These are phyloP conservation scores for Globisporangium acanthophoron DNA, from an alignment of 352 stramenopile genomes.

Conservation along the genomic window DNA sequence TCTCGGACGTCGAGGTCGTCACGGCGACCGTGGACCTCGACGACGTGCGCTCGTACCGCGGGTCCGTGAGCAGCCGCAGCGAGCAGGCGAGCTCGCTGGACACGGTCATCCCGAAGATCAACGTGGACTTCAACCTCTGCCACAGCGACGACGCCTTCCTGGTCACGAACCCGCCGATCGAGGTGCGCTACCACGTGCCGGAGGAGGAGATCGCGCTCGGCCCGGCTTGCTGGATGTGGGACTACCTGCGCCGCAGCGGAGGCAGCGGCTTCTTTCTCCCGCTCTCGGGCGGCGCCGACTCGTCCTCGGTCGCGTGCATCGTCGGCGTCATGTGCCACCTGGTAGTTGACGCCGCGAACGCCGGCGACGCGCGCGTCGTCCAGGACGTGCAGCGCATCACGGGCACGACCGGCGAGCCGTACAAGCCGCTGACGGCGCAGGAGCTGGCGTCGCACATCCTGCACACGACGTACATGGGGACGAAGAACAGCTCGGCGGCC, in stretches of 20 bases:
- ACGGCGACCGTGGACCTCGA: slow-evolving; percentile 98
- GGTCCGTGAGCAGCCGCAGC: slow-evolving; percentile 89
- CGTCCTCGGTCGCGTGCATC: slow-evolving; percentile 94
- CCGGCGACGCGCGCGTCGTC: slow-evolving; percentile 71
- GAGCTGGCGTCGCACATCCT: slow-evolving; percentile 92
- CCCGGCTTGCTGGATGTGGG: slow-evolving; percentile 98
- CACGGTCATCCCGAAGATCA: slow-evolving; percentile 59
- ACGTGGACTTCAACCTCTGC: slow-evolving; percentile 75
- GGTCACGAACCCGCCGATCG: slow-evolving; percentile 40
- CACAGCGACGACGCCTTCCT: slow-evolving; percentile 44
- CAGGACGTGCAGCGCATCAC: slow-evolving; percentile 85
- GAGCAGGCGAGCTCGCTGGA: slow-evolving; percentile 90
- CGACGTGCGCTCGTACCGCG: slow-evolving; percentile 95
- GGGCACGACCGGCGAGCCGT: slow-evolving; percentile 42
- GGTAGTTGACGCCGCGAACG: slow-evolving; percentile 83
- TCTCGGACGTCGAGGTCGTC: slow-evolving; percentile 96
- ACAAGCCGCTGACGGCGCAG: slow-evolving; percentile 62
- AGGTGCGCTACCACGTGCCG: slow-evolving; percentile 78
- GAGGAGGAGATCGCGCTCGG: slow-evolving; percentile 98
- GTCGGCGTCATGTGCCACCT: slow-evolving; percentile 98
- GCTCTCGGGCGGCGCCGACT: slow-evolving; percentile 96
- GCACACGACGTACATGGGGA: slow-evolving; percentile 98
- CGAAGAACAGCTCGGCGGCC: slow-evolving; percentile 91
- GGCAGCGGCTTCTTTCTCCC: slow-evolving; percentile 93
- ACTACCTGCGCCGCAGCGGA: slow-evolving; percentile 93